Conservation (phyloP, 2,329 filamentous ascomycete species). For the Xylaria sp. region DNA sequence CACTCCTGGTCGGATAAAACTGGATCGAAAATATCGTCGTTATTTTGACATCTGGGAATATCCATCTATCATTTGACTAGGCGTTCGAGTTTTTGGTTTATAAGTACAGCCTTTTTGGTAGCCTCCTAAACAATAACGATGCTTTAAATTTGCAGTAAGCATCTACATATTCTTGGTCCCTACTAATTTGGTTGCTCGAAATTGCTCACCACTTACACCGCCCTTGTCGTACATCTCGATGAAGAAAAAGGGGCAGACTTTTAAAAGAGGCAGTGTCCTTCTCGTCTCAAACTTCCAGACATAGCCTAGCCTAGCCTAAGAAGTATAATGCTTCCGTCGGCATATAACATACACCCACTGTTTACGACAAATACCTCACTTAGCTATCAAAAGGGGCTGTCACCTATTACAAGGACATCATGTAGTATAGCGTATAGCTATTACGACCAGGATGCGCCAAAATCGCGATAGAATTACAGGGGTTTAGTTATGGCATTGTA, state of each 20-base stretch:
- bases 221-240: background rate
- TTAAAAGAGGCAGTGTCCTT: background rate
- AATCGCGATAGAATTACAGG: constrained; percentile 20
- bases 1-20: background rate
- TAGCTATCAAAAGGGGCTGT: background rate
- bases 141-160: no score
- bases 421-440: background rate
- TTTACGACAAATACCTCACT: background rate
- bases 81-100: background rate
- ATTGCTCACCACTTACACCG: background rate
- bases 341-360: background rate
- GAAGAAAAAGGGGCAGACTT: background rate
- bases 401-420: constrained; percentile 2
- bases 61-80: background rate
- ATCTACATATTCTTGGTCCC: background rate
- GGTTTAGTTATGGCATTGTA: constrained; percentile 3
- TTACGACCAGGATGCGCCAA: constrained; percentile 11
- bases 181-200: no score
- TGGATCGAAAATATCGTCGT: background rate
- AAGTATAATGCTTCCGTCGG: background rate
- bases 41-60: background rate
- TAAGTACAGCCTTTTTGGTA: background rate
- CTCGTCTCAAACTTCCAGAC: background rate
- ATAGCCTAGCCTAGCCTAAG: background rate
- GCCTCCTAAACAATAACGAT: background rate